These are phyloP conservation scores for Aspergillus nomiae DNA, from an alignment of 2,329 filamentous ascomycete genomes.

Conservation along the genomic window DNA sequence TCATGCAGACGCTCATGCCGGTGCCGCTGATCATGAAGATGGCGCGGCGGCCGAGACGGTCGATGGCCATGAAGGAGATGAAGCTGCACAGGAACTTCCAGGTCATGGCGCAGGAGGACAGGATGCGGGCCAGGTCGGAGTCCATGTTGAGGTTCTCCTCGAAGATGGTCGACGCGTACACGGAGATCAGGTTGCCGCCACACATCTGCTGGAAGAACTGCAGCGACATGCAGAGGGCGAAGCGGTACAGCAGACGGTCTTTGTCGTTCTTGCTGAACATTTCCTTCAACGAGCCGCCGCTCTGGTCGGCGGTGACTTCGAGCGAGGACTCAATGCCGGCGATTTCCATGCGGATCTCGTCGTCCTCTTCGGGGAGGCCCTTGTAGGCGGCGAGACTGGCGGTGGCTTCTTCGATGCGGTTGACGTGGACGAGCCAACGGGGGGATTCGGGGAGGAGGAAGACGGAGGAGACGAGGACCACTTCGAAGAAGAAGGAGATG, in stretches of 20 bases:
- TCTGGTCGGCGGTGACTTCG: conserved; percentile 16
- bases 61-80: conserved; percentile 54
- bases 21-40: conserved; percentile 56
- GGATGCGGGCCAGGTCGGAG: conserved; percentile 29
- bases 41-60: conserved; percentile 53
- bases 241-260: conserved; percentile 24
- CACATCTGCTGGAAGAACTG: conserved; percentile 25
- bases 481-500: conserved; percentile 56
- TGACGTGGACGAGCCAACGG: conserved; percentile 25
- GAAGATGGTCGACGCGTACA: conserved; percentile 22
- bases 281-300: conserved; percentile 19
- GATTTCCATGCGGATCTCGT: conserved; percentile 19
- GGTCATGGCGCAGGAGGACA: conserved; percentile 54
- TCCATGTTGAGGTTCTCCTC: conserved; percentile 17
- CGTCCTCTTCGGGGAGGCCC: conserved; percentile 11
- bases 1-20: conserved; percentile 59
- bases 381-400: conserved; percentile 19
- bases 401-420: conserved; percentile 20
- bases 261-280: conserved; percentile 21
- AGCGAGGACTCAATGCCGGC: conserved; percentile 22
- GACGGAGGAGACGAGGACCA: conserved; percentile 51
- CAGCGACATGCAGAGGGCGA: conserved; percentile 20
- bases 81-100: conserved; percentile 59
- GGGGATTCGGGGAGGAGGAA: conserved; percentile 55
- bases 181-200: conserved; percentile 21